phyloP scores from a whole-genome alignment of 2,329 filamentous ascomycete genomes.

The Verticillium nubilum region DNA sequence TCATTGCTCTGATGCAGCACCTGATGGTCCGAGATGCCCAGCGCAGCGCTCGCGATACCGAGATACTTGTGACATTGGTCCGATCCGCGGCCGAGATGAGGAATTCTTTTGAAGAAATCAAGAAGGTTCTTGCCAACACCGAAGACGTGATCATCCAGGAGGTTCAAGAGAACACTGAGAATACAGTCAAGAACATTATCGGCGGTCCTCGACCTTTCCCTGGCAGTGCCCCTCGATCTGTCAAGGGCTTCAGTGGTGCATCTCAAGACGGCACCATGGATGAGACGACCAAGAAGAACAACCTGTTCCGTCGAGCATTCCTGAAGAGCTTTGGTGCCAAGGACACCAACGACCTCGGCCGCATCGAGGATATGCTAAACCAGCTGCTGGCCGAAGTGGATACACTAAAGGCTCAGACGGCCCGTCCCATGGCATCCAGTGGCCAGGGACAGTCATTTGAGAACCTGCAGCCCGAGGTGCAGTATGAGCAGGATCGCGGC shows the following conservation, averaged over 20 bases:
- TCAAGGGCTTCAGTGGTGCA: constrained; percentile 37
- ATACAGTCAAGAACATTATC: constrained; percentile 74
- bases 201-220: constrained; percentile 84
- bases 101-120: constrained; percentile 92
- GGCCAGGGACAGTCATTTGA: constrained; percentile 63
- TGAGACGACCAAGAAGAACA: constrained; percentile 70
- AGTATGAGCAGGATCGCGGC: constrained; percentile 64
- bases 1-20: constrained; percentile 97
- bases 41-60: constrained; percentile 90
- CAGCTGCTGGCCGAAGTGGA: constrained; percentile 91
- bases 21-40: constrained; percentile 96
- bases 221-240: constrained; percentile 53
- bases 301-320: constrained; percentile 91
- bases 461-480: constrained; percentile 55
- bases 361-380: constrained; percentile 88
- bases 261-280: constrained; percentile 42
- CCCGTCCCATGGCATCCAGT: constrained; percentile 28
- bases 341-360: constrained; percentile 78
- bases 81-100: constrained; percentile 95
- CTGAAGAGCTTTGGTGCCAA: constrained; percentile 85
- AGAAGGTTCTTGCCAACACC: constrained; percentile 83
- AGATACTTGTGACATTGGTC: constrained; percentile 91
- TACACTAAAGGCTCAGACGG: constrained; percentile 62
- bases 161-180: constrained; percentile 82
- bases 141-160: constrained; percentile 84